A percentile compares a stretch with the other conserved stretches of the same genome.
phyloP scores from a whole-genome alignment of 306 rosid species.

The Inga laurina region DNA sequence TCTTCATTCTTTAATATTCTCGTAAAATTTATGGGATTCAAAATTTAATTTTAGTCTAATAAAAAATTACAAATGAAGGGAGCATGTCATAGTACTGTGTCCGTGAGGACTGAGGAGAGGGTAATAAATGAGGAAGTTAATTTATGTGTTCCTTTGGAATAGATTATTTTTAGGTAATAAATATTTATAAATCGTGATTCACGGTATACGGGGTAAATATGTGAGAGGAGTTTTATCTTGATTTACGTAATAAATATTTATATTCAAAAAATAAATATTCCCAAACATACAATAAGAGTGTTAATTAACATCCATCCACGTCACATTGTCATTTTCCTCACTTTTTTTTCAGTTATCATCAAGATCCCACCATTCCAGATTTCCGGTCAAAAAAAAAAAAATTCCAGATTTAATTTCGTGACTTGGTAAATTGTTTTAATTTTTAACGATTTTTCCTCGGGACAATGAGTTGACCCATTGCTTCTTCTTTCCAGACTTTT shows the following conservation, averaged over 20 bases:
- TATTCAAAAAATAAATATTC: no score
- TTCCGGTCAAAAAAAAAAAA: no score
- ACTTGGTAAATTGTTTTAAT: neutral
- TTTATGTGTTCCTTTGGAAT: no score
- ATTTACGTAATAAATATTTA: no score
- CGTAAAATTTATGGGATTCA: no score
- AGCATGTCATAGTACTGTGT: neutral
- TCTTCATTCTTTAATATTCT: no score
- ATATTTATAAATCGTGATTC: no score
- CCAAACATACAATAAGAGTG: no score
- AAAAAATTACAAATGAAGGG: neutral
- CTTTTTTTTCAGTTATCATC: conserved; percentile 7
- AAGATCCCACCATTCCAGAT: neutral
- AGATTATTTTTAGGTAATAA: no score
- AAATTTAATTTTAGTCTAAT: no score
- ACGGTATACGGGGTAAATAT: no score
- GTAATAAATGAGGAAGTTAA: neutral
- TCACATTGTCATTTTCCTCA: conserved; percentile 16
- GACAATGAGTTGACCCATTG: neutral
- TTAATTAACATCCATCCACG: conserved; percentile 5
- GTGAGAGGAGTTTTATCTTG: no score
- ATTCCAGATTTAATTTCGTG: neutral
- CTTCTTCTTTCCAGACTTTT: neutral
- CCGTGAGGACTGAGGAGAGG: neutral
- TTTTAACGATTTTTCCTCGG: neutral